phyloP scores from a whole-genome alignment of 805 yeast species.

The Grigorovia yakushimaensis region DNA sequence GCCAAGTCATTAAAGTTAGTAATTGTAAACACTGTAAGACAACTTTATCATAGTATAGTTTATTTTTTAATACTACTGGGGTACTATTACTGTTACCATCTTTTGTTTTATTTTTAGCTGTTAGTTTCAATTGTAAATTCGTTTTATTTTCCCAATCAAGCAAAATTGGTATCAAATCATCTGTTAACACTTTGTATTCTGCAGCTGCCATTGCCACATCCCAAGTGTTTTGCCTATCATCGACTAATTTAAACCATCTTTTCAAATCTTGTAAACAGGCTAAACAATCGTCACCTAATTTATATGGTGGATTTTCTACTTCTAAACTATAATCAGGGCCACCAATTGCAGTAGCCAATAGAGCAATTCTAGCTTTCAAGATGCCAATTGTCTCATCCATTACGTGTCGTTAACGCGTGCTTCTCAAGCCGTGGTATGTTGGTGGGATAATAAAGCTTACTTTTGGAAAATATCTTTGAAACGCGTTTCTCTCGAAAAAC shows the following conservation, averaged over 20 bases:
- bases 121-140: constrained; percentile 13
- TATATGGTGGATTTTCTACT: constrained; percentile 45
- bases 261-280: constrained; percentile 83
- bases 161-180: constrained; percentile 67
- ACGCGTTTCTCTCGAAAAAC: neutral
- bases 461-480: neutral
- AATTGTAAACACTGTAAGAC: constrained; percentile 69
- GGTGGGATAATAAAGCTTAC: too few relatives aligned
- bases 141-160: constrained; percentile 55
- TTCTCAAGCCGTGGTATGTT: too few relatives aligned
- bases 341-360: constrained; percentile 81
- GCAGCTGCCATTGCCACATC: constrained; percentile 86
- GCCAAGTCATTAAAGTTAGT: constrained; percentile 80
- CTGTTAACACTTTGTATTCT: constrained; percentile 60
- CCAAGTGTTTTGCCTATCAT: constrained; percentile 57
- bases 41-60: constrained; percentile 40
- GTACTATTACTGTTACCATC: constrained; percentile 4
- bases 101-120: constrained; percentile 15
- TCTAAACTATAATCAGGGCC: constrained; percentile 65
- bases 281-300: constrained; percentile 66
- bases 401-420: neutral
- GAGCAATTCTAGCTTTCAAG: constrained; percentile 63
- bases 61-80: constrained; percentile 18
- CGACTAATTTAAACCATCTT: constrained; percentile 79
- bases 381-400: constrained; percentile 17